Conservation (phyloP, 306 rosid genomes). For the Ochetophila trinervis region DNA sequence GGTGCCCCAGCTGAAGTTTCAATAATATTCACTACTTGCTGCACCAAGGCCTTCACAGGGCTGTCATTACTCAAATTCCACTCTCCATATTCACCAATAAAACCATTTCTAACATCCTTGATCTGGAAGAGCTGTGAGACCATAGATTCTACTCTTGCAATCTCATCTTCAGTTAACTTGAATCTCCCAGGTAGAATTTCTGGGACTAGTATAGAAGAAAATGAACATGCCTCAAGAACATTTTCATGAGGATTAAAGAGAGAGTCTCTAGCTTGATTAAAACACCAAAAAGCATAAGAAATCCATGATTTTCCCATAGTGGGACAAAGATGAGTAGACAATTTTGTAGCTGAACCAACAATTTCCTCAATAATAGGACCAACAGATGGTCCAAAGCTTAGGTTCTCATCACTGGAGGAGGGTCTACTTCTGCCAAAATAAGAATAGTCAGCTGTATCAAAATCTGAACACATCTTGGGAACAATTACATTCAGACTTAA, state of each 20-base stretch:
- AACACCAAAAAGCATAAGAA: slow-evolving; percentile 96
- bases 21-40: slow-evolving; percentile 60
- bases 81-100: slow-evolving; percentile 44
- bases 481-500: slow-evolving; percentile 49
- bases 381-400: slow-evolving; percentile 27
- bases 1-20: slow-evolving; percentile 75
- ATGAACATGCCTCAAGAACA: slow-evolving; percentile 46
- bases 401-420: slow-evolving; percentile 31
- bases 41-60: slow-evolving; percentile 39
- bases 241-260: slow-evolving; percentile 50
- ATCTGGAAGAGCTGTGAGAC: slow-evolving; percentile 48
- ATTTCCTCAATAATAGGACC: slow-evolving; percentile 66
- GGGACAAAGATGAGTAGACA: slow-evolving; percentile 79
- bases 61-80: slow-evolving; percentile 34
- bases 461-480: slow-evolving; percentile 55
- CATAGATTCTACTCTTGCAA: slow-evolving; percentile 50
- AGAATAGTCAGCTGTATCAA: slow-evolving; percentile 38
- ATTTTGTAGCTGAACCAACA: slow-evolving; percentile 71
- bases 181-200: slow-evolving; percentile 73
- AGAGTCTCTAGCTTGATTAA: slow-evolving; percentile 70
- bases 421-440: slow-evolving; percentile 32
- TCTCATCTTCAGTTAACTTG: slow-evolving; percentile 68
- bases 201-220: slow-evolving; percentile 55
- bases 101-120: slow-evolving; percentile 36
- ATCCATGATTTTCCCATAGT: slow-evolving; percentile 91